Percentiles rank a stretch among this genome's conserved stretches.
Evolutionary conservation across 2,329 filamentous ascomycete genomes (phyloP).

Genomic region (Microthyrium microscopicum): DNA sequence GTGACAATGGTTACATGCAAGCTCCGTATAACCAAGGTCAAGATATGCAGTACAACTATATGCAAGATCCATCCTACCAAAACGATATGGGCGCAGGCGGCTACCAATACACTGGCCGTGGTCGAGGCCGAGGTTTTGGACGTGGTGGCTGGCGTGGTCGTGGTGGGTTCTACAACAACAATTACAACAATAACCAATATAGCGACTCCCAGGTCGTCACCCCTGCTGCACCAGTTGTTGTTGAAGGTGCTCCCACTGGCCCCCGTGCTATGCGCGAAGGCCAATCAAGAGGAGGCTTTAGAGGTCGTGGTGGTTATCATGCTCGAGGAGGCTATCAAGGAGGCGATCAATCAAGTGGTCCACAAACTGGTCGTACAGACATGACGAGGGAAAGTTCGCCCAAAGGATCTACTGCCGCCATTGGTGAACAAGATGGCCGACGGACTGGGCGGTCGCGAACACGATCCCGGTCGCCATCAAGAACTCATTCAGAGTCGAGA

Average conservation of each 20-base stretch:
- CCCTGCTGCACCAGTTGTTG: conserved; percentile 42
- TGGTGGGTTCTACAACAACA: neutral
- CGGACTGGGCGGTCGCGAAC: conserved; percentile 1
- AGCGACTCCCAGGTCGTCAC: conserved; percentile 20
- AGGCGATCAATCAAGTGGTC: conserved; percentile 10
- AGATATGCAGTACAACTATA: conserved; percentile 1
- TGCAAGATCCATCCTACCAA: neutral
- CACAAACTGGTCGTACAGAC: neutral
- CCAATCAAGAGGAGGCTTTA: conserved; percentile 62
- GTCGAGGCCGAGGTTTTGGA: neutral
- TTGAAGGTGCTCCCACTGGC: conserved; percentile 64
- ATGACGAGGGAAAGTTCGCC: conserved; percentile 9
- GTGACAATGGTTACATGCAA: too few relatives aligned
- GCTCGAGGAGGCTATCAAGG: conserved; percentile 14
- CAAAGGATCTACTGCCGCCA: neutral
- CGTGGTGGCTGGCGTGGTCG: conserved; percentile 7
- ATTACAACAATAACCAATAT: neutral
- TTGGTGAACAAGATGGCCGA: neutral
- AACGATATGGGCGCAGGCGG: neutral
- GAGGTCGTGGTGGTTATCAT: conserved; percentile 31
- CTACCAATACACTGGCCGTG: neutral
- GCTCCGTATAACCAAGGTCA: too few relatives aligned
- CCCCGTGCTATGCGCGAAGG: conserved; percentile 91
- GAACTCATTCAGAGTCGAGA: too few relatives aligned
- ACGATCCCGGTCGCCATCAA: conserved; percentile 22